Base-by-base conservation (phyloP, 495 filamentous ascomycete genomes). In the Hyaloscypha hepaticicola region DNA sequence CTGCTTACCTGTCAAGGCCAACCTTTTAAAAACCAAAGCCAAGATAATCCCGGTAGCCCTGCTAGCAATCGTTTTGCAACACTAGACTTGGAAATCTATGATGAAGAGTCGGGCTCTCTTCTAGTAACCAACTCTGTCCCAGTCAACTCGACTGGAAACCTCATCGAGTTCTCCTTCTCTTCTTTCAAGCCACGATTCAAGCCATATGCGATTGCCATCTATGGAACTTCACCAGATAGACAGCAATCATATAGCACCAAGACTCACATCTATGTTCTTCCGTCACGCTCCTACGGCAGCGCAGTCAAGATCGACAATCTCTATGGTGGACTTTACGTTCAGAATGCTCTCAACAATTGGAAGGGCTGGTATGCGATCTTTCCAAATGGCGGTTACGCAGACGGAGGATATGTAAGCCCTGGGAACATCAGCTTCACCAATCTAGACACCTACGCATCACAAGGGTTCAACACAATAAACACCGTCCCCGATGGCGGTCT, bases 311-410 rank as follows among this genome's bases (percentile, higher is more conserved):
- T 90, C 22, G 88, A 91, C 68, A 80, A 82, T 67, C 72, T 88
- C 2, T 78, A 82, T 60, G 85, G 86, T 27, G 86, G 81, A 0
- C 66, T 90, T 5, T 70, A 77, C 11, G 77, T 84, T 31, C 61
- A 71, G 48, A 68, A 68, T 52, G 61, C 62, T 0, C 38, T 60
- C 62, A 71, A 68, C 55, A 58, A 68, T 21, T 71, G 60, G 53
- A 51, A 45, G 21, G 69, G 65, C 14, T 83, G 79, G 76, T 74
- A 70, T 28, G 77, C 86, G 0, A 63, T 90, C 21, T 74, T 90
- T 24, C 85, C 88, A 19, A 88, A 86, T 68, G 85, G 86, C 31
- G 88, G 82, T 74, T 90, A 88, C 72, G 81, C 83, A 0, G 78
- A 80, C 41, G 87, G 86, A 65, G 81, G 82, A 29, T 51, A 60